phyloP scores from a whole-genome alignment of 1,139 yeast genomes.

The Schizosaccharomyces versatilis region DNA sequence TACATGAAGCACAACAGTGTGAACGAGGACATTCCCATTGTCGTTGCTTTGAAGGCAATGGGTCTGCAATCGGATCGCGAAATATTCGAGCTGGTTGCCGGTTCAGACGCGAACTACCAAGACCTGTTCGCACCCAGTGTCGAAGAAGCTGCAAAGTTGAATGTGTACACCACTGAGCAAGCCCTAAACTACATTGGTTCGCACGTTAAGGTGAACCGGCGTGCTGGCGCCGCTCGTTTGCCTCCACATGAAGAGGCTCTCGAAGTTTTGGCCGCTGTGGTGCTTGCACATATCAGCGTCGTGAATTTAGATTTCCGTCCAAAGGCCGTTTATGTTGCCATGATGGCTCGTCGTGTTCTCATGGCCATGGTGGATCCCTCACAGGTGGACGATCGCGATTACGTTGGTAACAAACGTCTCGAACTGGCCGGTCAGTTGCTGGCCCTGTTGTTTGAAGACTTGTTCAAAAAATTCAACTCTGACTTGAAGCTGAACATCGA shows the following conservation, averaged over 20 bases:
- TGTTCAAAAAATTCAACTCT: slow-evolving; percentile 81
- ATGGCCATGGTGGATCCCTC: slow-evolving; percentile 90
- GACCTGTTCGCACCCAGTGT: slow-evolving; percentile 80
- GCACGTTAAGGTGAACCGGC: slow-evolving; percentile 75
- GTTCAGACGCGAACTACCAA: slow-evolving; percentile 67
- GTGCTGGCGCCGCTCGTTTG: slow-evolving; percentile 63
- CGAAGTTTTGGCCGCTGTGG: slow-evolving; percentile 89
- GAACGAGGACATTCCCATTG: slow-evolving; percentile 88
- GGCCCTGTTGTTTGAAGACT: slow-evolving; percentile 84
- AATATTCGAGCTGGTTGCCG: slow-evolving; percentile 82
- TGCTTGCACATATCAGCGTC: slow-evolving; percentile 84
- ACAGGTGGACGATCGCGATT: slow-evolving; percentile 94
- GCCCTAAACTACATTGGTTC: slow-evolving; percentile 80
- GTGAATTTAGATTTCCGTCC: slow-evolving; percentile 72
- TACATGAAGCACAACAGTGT: slow-evolving; percentile 86
- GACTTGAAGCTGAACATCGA: slow-evolving; percentile 90
- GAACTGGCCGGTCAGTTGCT: slow-evolving; percentile 94
- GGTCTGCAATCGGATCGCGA: slow-evolving; percentile 86
- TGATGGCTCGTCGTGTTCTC: slow-evolving; percentile 87
- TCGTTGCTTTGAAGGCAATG: slow-evolving; percentile 78
- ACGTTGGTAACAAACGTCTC: slow-evolving; percentile 91
- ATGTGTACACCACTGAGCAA: slow-evolving; percentile 78
- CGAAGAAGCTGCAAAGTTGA: slow-evolving; percentile 77
- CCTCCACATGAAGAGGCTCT: slow-evolving; percentile 79
- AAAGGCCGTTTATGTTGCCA: slow-evolving; percentile 80